Evolutionary conservation across 2,329 filamentous ascomycete genomes (phyloP).

Genomic region (Corinectria fuckeliana): DNA sequence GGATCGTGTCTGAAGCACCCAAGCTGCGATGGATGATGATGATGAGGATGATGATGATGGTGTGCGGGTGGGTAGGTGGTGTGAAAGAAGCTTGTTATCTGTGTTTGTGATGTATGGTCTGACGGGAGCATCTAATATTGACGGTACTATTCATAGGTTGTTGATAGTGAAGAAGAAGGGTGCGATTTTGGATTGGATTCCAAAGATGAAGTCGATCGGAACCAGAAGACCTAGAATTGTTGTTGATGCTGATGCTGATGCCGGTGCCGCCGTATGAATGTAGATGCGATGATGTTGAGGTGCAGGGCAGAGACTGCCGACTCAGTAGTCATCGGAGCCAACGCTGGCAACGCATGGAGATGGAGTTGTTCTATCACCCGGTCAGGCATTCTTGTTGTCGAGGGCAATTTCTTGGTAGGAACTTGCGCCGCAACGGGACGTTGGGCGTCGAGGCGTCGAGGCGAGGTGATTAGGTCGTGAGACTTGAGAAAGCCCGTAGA

Average conservation of each 20-base stretch:
- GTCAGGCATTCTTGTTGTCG: background rate
- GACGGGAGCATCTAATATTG: background rate
- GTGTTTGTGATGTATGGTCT: background rate
- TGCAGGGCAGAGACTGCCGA: background rate
- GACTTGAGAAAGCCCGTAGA: background rate
- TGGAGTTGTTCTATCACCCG: slow-evolving; percentile 9
- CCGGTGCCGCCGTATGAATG: background rate
- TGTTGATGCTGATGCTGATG: background rate
- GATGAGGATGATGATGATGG: background rate
- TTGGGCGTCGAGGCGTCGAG: slow-evolving; percentile 15
- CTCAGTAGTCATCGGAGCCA: too few relatives aligned
- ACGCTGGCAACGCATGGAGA: background rate
- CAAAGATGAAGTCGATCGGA: background rate
- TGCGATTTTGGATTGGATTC: background rate
- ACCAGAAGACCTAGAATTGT: background rate
- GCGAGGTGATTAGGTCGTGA: background rate
- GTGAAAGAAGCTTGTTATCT: background rate
- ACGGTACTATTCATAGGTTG: background rate
- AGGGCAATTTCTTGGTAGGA: background rate
- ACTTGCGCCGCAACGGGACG: background rate
- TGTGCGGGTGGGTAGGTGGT: background rate
- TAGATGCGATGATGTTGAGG: background rate
- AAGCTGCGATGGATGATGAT: background rate
- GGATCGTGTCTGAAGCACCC: background rate
- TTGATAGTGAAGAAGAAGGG: background rate